Percentiles rank a stretch among this genome's conserved stretches.
Conservation (phyloP, 2,329 filamentous ascomycete genomes). For the Hortaea sp. region DNA sequence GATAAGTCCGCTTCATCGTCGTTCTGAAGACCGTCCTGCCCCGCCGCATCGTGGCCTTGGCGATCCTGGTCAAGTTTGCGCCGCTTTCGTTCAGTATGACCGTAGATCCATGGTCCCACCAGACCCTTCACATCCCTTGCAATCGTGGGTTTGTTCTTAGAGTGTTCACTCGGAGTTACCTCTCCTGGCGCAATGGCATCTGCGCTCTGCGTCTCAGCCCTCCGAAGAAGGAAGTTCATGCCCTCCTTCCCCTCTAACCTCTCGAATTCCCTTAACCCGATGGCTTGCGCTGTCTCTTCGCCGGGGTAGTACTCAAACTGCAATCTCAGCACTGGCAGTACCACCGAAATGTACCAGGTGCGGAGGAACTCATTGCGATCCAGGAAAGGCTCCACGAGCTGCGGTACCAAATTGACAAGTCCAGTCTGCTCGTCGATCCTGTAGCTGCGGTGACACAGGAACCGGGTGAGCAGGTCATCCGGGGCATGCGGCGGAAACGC, state of each 20-base stretch:
- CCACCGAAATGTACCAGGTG: slow-evolving; percentile 58
- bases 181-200: slow-evolving; percentile 4
- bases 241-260: slow-evolving; percentile 49
- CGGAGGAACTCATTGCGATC: slow-evolving; percentile 50
- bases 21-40: not conserved
- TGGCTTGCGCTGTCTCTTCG: slow-evolving; percentile 34
- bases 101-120: slow-evolving; percentile 65
- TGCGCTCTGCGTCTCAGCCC: slow-evolving; percentile 38
- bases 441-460: slow-evolving; percentile 58
- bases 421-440: slow-evolving; percentile 63
- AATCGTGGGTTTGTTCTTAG: slow-evolving; percentile 12
- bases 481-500: slow-evolving; percentile 39
- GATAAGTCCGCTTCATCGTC: slow-evolving; percentile 3
- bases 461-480: slow-evolving; percentile 49
- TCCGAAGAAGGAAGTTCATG: slow-evolving; percentile 51
- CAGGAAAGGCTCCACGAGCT: slow-evolving; percentile 60
- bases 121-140: slow-evolving; percentile 59
- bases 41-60: not conserved
- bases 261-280: slow-evolving; percentile 57
- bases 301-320: slow-evolving; percentile 60
- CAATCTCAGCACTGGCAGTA: slow-evolving; percentile 59
- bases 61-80: slow-evolving; percentile 14
- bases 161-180: slow-evolving; percentile 3
- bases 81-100: slow-evolving; percentile 49
- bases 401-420: slow-evolving; percentile 56